Base-by-base conservation (phyloP, 1,139 yeast species). In the Blastobotrys malaysiensis region DNA sequence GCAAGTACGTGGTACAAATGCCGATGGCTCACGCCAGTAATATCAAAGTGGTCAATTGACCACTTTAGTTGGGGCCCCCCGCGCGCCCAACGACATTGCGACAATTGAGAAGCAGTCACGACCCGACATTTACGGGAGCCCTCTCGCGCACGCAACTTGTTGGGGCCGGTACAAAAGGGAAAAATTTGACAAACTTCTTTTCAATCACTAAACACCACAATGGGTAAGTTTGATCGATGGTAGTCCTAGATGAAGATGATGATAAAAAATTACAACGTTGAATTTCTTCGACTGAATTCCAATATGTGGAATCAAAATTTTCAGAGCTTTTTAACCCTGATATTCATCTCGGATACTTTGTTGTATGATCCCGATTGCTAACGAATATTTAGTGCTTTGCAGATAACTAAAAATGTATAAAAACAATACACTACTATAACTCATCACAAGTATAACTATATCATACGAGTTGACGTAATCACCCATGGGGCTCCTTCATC, bases 251-350 rank as follows among this genome's bases (percentile, higher is more conserved):
- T 18, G 22, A 43, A 20, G 51, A 36, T 53, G 56, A 51, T 54
- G 57, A 54, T 48, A 36, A 26, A 47, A 44, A 51, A 51, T 51
- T 51, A 48, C 49, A 50, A 51, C 53, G 53, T 50, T 63, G 73
- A 70, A 70, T 70, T 70, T 68, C 72, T 69, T 69, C 72, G 68
- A 59, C 72, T 63, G 70, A 68, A 66, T 53, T 49, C 43, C 39
- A 31, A 54, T 59, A 57, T 65, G 71, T 62, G 69, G 71, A 67
- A 53, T 52, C 56, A 66, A 66, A 55, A 46, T 57, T 53, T 55
- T 57, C 60, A 64, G 71, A 69, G 73, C 72, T 69, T 69, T 69
- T 69, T 70, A 71, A 71, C 73, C 69, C 74, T 71, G 74, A 71
- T 67, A 5, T 16, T 11, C 43, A 27, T 26, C 21, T 27, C 24